Evolutionary conservation across 2,329 filamentous ascomycete species (phyloP).

Genomic region (Metarhizium album): DNA sequence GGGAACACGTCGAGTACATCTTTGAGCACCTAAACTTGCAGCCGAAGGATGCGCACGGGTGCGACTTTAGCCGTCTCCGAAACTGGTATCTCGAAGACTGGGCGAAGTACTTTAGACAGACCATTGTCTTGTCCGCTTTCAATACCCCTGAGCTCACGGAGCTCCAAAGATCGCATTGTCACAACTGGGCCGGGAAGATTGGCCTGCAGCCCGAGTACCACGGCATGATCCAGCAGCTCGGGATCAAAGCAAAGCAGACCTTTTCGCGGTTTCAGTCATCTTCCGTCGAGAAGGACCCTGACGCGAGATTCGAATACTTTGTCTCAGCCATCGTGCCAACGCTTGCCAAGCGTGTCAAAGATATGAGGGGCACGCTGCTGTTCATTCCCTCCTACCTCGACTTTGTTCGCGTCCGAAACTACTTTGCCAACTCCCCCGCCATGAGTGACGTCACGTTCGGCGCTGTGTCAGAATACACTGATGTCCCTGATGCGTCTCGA

Average conservation of each 20-base stretch:
- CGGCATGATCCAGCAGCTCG: constrained; percentile 63
- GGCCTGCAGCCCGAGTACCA: constrained; percentile 61
- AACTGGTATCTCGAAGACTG: constrained; percentile 89
- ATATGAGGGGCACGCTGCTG: constrained; percentile 61
- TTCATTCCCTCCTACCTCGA: constrained; percentile 93
- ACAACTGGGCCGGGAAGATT: constrained; percentile 70
- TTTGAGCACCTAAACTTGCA: constrained; percentile 87
- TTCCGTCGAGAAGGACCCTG: constrained; percentile 65
- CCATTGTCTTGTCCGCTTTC: constrained; percentile 69
- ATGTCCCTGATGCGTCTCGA: constrained; percentile 65
- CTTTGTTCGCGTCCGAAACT: constrained; percentile 87
- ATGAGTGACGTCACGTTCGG: constrained; percentile 51
- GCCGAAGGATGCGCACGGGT: constrained; percentile 80
- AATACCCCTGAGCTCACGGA: constrained; percentile 81
- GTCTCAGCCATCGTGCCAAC: constrained; percentile 67
- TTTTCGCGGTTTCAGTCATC: constrained; percentile 76
- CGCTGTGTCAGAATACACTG: constrained; percentile 79
- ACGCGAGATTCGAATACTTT: constrained; percentile 87
- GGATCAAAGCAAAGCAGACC: constrained; percentile 67
- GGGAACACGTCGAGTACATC: constrained; percentile 89
- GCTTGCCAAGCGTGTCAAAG: constrained; percentile 56
- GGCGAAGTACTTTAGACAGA: constrained; percentile 73
- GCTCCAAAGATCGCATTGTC: constrained; percentile 63
- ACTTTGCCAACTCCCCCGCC: constrained; percentile 63
- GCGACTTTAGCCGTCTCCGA: constrained; percentile 84